Conservation (phyloP, 352 stramenopile species). For the Plasmopara muralis region DNA sequence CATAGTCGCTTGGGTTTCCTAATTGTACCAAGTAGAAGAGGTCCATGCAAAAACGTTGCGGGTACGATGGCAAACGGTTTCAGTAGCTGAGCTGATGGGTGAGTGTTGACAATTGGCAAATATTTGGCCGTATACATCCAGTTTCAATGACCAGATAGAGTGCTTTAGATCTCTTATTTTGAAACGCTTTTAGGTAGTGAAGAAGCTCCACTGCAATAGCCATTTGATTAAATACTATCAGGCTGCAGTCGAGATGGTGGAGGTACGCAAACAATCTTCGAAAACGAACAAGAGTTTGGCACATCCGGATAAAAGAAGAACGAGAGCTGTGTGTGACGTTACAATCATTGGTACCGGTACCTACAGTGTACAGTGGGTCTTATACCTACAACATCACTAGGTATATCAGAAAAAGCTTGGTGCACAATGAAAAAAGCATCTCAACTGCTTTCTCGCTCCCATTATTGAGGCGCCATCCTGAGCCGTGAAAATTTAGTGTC, state of each 20-base stretch:
- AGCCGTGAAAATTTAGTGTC: too few species aligned
- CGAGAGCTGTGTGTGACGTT: neutral
- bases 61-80: slow-evolving; percentile 13
- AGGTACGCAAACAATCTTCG: slow-evolving; percentile 17
- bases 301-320: slow-evolving; percentile 19
- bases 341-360: neutral
- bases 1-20: too few species aligned
- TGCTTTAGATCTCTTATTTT: too few species aligned
- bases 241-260: slow-evolving; percentile 11
- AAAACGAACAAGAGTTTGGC: slow-evolving; percentile 19
- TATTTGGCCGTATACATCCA: neutral
- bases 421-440: too few species aligned
- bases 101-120: slow-evolving; percentile 7
- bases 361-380: too few species aligned
- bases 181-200: too few species aligned
- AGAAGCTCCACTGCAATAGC: slow-evolving; percentile 5
- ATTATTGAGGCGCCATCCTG: too few species aligned
- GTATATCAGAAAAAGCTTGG: too few species aligned
- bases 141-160: too few species aligned
- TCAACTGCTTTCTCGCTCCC: too few species aligned
- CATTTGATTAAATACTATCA: neutral
- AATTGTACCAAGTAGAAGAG: too few species aligned
- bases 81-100: slow-evolving; percentile 13
- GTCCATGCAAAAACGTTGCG: neutral
- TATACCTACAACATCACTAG: too few species aligned